Conservation (phyloP, 495 filamentous ascomycete genomes). For the Neurospora pannonica region DNA sequence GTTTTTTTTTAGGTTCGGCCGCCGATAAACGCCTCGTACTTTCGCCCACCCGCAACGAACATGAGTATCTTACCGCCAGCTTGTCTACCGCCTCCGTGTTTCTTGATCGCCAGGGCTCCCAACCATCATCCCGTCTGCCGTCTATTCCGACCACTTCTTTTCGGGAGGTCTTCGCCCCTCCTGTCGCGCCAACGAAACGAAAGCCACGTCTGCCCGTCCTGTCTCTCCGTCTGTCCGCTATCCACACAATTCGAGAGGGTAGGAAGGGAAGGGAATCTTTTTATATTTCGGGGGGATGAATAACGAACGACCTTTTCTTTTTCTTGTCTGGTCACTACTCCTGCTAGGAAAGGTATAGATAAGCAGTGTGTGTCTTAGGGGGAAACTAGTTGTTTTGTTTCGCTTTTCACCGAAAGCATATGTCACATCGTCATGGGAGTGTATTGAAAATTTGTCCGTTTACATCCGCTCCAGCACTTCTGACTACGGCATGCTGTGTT, state of each 20-base stretch:
- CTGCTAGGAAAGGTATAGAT: conserved; percentile 23
- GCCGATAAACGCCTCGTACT: conserved; percentile 55
- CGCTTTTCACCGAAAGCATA: conserved; percentile 4
- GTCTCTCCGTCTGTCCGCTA: neutral
- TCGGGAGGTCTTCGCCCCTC: neutral
- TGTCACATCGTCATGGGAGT: neutral
- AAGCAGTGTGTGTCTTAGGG: conserved; percentile 8
- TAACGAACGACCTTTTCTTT: conserved; percentile 17
- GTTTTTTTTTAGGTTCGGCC: conserved; percentile 92
- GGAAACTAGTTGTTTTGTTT: conserved; percentile 11
- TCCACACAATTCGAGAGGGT: neutral
- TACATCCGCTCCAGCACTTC: neutral
- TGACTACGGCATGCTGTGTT: neutral
- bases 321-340: conserved; percentile 16
- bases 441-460: neutral
- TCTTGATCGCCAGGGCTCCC: conserved; percentile 14
- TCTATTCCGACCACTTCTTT: conserved; percentile 14
- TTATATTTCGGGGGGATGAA: conserved; percentile 18
- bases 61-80: conserved; percentile 9
- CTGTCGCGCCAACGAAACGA: neutral
- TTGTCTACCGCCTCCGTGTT: conserved; percentile 13
- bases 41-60: conserved; percentile 11
- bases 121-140: conserved; percentile 5
- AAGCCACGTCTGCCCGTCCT: neutral
- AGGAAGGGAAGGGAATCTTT: conserved; percentile 7